Evolutionary conservation across 768 basidiomycete genomes (phyloP).

Genomic region (Suillus decipiens): DNA sequence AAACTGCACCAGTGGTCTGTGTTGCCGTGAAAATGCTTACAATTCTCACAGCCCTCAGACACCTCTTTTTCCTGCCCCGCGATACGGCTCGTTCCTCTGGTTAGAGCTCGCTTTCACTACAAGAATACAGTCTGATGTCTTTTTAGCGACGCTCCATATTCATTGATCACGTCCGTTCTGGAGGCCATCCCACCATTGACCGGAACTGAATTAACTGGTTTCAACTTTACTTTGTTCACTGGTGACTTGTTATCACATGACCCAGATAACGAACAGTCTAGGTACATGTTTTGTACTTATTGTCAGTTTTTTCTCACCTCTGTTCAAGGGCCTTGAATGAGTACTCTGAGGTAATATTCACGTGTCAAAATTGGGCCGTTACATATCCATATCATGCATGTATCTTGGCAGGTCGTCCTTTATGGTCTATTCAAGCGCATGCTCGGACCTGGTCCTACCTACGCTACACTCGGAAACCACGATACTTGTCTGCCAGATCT

Average conservation of each 20-base stretch:
- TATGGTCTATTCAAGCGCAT: slow-evolving; percentile 66
- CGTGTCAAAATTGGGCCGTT: slow-evolving; percentile 10
- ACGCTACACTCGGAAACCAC: slow-evolving; percentile 76
- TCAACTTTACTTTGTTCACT: slow-evolving; percentile 70
- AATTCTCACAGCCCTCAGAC: slow-evolving; percentile 52
- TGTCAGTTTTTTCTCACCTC: slow-evolving; percentile 8
- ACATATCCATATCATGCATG: neutral
- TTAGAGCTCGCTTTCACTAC: slow-evolving; percentile 18
- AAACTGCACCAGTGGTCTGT: slow-evolving; percentile 66
- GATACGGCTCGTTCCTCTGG: slow-evolving; percentile 68
- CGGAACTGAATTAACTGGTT: slow-evolving; percentile 59
- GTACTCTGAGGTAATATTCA: slow-evolving; percentile 58
- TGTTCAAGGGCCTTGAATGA: slow-evolving; percentile 51
- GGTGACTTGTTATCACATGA: slow-evolving; percentile 80
- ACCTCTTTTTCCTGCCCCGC: slow-evolving; percentile 60
- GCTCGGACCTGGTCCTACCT: slow-evolving; percentile 70
- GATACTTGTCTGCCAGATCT: slow-evolving; percentile 63
- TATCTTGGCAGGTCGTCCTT: slow-evolving; percentile 48
- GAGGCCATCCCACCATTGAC: slow-evolving; percentile 69
- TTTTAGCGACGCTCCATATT: slow-evolving; percentile 60
- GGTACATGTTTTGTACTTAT: slow-evolving; percentile 37
- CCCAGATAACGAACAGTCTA: slow-evolving; percentile 59
- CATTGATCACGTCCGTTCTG: slow-evolving; percentile 59
- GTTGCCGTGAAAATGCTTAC: slow-evolving; percentile 59
- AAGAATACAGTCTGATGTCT: slow-evolving; percentile 16